phyloP scores from a whole-genome alignment of 805 yeast genomes.

The Metschnikowia peoriensis region DNA sequence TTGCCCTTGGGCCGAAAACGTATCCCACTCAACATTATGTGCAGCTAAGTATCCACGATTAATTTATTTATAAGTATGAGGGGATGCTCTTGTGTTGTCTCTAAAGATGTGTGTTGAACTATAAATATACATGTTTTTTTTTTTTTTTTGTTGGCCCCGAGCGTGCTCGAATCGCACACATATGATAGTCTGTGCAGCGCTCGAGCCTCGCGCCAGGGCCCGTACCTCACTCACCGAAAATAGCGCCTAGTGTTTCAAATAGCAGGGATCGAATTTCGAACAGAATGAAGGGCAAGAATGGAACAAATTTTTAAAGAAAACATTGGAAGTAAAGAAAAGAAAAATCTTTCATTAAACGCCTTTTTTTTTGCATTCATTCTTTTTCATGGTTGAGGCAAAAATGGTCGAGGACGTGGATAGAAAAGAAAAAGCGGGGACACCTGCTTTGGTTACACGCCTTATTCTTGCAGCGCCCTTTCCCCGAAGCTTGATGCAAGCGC shows the following conservation, averaged over 20 bases:
- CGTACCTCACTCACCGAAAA: neutral
- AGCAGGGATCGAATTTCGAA: neutral
- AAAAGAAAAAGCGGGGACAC: too few species aligned
- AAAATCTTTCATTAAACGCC: too few species aligned
- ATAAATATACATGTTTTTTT: neutral
- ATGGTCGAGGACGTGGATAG: too few species aligned
- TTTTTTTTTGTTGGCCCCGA: neutral
- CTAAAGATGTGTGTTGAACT: neutral
- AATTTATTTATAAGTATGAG: too few species aligned
- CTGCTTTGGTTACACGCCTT: too few species aligned
- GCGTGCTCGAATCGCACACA: neutral
- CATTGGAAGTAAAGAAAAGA: too few species aligned
- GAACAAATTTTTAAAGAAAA: too few species aligned
- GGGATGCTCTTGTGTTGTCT: neutral
- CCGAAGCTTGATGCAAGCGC: too few species aligned
- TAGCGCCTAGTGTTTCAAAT: neutral
- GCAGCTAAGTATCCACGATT: neutral
- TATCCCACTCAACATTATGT: slow-evolving; percentile 11
- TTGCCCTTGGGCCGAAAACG: slow-evolving; percentile 18
- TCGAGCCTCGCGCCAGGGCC: neutral
- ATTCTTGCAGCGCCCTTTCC: too few species aligned
- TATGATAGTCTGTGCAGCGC: neutral
- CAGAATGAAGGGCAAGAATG: too few species aligned
- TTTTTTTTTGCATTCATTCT: too few species aligned
- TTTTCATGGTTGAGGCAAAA: too few species aligned